Base-by-base conservation (phyloP, 805 yeast genomes). In the Kuraishia floccosa region DNA sequence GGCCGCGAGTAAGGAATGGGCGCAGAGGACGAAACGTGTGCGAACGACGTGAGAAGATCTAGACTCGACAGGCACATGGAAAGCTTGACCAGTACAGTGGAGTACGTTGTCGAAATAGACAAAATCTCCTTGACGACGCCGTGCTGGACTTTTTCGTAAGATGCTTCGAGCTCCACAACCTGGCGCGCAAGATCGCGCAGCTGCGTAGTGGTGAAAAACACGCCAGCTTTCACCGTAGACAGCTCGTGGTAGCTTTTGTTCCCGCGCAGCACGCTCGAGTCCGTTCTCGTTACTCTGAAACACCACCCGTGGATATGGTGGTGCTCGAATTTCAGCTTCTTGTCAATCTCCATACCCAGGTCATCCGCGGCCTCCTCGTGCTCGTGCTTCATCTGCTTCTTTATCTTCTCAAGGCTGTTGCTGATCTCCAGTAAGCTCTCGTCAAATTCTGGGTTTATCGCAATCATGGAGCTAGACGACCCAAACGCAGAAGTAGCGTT, bases 261-360 rank as follows among this genome's bases (percentile, higher is more conserved):
- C 9, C 68, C 70, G 43, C 97, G 71, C 35, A 91, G 61, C 14
- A 81, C 77, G 8, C 79, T 64, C 2, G 95, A 87, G 46, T 91
- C 97, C 34, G 73, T 77, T 52, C 98, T 71, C 1, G 98, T 91
- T 15, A 91, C 69, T 42, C 97, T 66, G 66, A 89, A 72, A 52
- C 96, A 85, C 94, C 95, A 87, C 14, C 96, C 96, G 52, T 84
- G 93, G 17, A 69, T 72, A 38, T 70, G 81, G 48, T 89, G 95
- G 33, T 80, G 73, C 50, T 91, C 98, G 30, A 91, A 57, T 51
- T 91, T 91, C 40, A 91, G 65, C 52, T 86, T 86, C 58, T 86
- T 85, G 35, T 84, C 95, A 3, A 79, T 63, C 36, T 87, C 97
- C 54, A 86, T 72, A 10, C 71, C 69, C 23, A 91, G 65, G 41